Evolutionary conservation across 768 basidiomycete genomes (phyloP).

Genomic region (Naganishia antarctica): DNA sequence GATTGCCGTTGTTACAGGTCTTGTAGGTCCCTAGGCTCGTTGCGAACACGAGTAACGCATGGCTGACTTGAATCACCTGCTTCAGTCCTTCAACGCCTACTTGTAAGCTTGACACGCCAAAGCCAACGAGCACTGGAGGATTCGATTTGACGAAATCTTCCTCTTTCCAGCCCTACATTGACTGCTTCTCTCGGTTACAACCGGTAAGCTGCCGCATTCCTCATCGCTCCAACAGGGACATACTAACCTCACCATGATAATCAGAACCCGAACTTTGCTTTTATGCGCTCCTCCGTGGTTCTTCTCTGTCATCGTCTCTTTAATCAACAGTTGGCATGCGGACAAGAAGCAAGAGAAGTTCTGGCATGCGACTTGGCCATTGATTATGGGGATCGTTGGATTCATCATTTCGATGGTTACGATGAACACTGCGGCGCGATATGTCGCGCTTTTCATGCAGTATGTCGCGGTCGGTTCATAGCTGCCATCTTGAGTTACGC

Average conservation of each 20-base stretch:
- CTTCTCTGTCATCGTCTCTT: constrained; percentile 53
- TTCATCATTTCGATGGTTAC: constrained; percentile 49
- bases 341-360: constrained; percentile 68
- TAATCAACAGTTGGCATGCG: constrained; percentile 58
- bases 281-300: constrained; percentile 48
- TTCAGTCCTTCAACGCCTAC: constrained; percentile 32
- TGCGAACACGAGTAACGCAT: background rate
- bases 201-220: background rate
- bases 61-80: background rate
- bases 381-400: constrained; percentile 56
- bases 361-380: constrained; percentile 59
- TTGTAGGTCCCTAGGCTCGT: background rate
- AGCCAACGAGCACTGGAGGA: no score
- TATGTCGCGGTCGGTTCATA: constrained; percentile 53
- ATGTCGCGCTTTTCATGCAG: constrained; percentile 51
- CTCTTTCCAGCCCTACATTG: constrained; percentile 36
- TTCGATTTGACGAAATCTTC: no score
- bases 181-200: constrained; percentile 41
- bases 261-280: constrained; percentile 38
- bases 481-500: constrained; percentile 6
- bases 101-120: constrained; percentile 25
- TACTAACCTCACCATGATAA: background rate
- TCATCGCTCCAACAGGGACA: background rate
- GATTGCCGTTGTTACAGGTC: constrained; percentile 18
- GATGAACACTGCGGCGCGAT: constrained; percentile 40